Evolutionary conservation across 225 moss, liverwort and hornwort genomes (phyloP).

Genomic region (Pleurozium schreberi): DNA sequence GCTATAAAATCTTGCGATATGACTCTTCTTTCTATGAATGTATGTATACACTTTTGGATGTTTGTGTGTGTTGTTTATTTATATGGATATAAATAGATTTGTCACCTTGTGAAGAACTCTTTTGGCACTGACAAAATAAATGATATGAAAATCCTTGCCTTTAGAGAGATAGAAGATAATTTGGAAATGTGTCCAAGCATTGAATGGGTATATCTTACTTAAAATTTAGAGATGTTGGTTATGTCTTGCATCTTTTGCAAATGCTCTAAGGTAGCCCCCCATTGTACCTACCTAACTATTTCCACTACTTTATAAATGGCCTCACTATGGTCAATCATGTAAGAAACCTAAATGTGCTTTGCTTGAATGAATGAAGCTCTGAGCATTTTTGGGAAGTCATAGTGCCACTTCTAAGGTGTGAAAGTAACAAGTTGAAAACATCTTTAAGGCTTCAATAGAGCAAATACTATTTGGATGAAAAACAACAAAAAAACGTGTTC

Average conservation of each 20-base stretch:
- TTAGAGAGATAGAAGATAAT: background rate
- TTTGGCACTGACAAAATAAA: background rate
- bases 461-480: background rate
- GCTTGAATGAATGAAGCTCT: background rate
- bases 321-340: background rate
- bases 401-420: background rate
- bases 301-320: background rate
- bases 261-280: background rate
- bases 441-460: too few relatives aligned
- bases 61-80: background rate
- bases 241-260: accelerated
- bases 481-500: accelerated
- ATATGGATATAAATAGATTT: background rate
- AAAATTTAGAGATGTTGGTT: background rate
- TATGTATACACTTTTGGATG: background rate
- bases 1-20: background rate
- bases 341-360: background rate
- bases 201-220: background rate
- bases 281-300: background rate
- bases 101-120: background rate
- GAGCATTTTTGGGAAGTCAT: background rate
- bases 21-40: background rate
- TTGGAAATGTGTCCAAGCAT: background rate
- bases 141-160: background rate
- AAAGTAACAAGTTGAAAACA: background rate